phyloP scores from a whole-genome alignment of 108 stramenopile species.

The Nitzschia palea region DNA sequence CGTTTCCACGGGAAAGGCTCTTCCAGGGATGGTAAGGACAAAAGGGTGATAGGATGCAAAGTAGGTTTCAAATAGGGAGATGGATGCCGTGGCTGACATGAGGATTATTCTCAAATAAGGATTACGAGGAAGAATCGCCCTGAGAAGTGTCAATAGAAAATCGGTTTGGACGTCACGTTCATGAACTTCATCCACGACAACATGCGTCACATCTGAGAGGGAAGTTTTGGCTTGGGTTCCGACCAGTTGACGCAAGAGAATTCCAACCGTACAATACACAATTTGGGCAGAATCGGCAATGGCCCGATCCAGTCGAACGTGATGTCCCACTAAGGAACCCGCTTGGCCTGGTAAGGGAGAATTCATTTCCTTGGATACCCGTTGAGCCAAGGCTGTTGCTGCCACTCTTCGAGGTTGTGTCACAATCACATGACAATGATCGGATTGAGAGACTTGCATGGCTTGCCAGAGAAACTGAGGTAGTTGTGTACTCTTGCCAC shows the following conservation, averaged over 20 bases:
- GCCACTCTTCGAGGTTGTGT: slow-evolving; percentile 79
- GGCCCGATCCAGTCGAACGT: slow-evolving; percentile 80
- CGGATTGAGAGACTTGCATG: slow-evolving; percentile 41
- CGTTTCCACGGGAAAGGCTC: slow-evolving; percentile 73
- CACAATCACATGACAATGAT: slow-evolving; percentile 64
- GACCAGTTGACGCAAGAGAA: slow-evolving; percentile 88
- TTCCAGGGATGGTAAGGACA: slow-evolving; percentile 71
- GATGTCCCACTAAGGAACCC: slow-evolving; percentile 86
- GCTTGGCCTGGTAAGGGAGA: slow-evolving; percentile 45
- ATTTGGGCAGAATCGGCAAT: slow-evolving; percentile 66
- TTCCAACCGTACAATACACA: slow-evolving; percentile 94
- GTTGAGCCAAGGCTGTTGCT: slow-evolving; percentile 70
- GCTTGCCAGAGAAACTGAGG: slow-evolving; percentile 87
- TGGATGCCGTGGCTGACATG: slow-evolving; percentile 91
- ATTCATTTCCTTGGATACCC: slow-evolving; percentile 70
- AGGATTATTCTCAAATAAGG: slow-evolving; percentile 2
- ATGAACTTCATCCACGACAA: slow-evolving; percentile 97
- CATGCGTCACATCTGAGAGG: slow-evolving; percentile 63
- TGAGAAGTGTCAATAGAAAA: slow-evolving; percentile 62
- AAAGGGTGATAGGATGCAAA: slow-evolving; percentile 56
- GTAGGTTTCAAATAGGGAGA: slow-evolving; percentile 66
- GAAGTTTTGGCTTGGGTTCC: slow-evolving; percentile 29
- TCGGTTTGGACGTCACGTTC: slow-evolving; percentile 73
- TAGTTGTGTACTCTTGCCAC: slow-evolving; percentile 65
- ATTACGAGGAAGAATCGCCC: not conserved